phyloP scores from a whole-genome alignment of 2,329 filamentous ascomycete species.

The Verticillium alfalfae region DNA sequence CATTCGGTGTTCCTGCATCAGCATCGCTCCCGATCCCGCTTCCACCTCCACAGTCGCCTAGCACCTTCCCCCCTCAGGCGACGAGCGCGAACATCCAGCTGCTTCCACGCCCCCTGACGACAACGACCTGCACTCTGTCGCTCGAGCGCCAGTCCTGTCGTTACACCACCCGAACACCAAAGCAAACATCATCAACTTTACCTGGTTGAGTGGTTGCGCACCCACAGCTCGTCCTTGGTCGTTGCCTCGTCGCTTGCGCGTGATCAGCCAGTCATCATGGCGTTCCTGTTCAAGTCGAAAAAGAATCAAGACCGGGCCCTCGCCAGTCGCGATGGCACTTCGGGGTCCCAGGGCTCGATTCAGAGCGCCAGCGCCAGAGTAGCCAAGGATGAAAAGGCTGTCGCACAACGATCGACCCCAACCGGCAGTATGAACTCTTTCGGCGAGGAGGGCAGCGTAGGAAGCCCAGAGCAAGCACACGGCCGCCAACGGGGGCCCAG shows the following conservation, averaged over 20 bases:
- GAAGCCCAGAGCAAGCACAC: conserved; percentile 61
- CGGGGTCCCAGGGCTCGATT: conserved; percentile 41
- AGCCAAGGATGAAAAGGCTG: conserved; percentile 50
- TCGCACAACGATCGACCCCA: conserved; percentile 59
- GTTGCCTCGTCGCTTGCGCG: conserved; percentile 22
- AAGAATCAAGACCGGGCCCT: conserved; percentile 63
- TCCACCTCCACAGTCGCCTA: background rate
- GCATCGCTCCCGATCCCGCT: conserved; percentile 1
- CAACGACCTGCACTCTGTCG: background rate
- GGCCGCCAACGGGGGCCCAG: conserved; percentile 49
- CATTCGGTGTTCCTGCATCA: conserved; percentile 16
- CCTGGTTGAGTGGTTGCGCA: conserved; percentile 4
- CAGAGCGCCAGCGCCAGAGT: conserved; percentile 28
- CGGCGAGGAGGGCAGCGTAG: conserved; percentile 49
- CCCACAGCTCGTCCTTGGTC: conserved; percentile 8
- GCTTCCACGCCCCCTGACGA: background rate
- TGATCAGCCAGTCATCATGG: conserved; percentile 47
- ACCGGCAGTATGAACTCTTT: conserved; percentile 75
- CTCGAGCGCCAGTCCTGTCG: background rate
- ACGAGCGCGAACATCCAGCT: background rate
- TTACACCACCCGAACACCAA: background rate
- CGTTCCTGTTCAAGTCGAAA: conserved; percentile 79
- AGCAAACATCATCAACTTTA: background rate
- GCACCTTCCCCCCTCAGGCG: background rate
- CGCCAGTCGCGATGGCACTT: conserved; percentile 48